These are phyloP conservation scores for Yarrowia yakushimensis DNA, from an alignment of 805 yeast genomes.

Conservation along the genomic window DNA sequence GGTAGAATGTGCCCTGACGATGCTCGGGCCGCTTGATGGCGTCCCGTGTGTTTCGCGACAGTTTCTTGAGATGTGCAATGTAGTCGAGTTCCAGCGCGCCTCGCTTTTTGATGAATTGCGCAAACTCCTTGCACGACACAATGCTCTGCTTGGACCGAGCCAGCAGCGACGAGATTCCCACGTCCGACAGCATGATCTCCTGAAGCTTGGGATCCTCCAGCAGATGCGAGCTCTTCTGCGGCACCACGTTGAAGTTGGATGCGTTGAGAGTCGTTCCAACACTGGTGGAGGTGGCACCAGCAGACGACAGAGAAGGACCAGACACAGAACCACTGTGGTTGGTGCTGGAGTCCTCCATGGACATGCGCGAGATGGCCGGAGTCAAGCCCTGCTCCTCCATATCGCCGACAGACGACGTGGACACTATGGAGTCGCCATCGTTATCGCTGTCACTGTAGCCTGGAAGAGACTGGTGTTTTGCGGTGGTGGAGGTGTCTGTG, in stretches of 20 bases:
- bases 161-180: conserved; percentile 70
- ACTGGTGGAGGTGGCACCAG: not conserved
- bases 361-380: conserved; percentile 10
- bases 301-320: not conserved
- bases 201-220: conserved; percentile 38
- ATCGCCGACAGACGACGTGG: conserved; percentile 6
- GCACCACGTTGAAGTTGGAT: conserved; percentile 23
- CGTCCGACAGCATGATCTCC: conserved; percentile 40
- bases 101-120: conserved; percentile 72
- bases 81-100: conserved; percentile 77
- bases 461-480: not conserved
- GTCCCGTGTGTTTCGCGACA: conserved; percentile 54
- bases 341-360: not conserved
- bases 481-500: not conserved
- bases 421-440: conserved; percentile 12
- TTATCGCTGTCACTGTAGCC: conserved; percentile 14
- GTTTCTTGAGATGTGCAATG: conserved; percentile 67
- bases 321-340: not conserved
- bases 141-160: conserved; percentile 74
- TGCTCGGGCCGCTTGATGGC: conserved; percentile 48
- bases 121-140: conserved; percentile 78
- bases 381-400: conserved; percentile 12
- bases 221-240: conserved; percentile 29
- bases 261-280: conserved; percentile 9
- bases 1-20: conserved; percentile 63